These are phyloP conservation scores for Calocybe gangraenosa DNA, from an alignment of 768 basidiomycete genomes.

Conservation along the genomic window DNA sequence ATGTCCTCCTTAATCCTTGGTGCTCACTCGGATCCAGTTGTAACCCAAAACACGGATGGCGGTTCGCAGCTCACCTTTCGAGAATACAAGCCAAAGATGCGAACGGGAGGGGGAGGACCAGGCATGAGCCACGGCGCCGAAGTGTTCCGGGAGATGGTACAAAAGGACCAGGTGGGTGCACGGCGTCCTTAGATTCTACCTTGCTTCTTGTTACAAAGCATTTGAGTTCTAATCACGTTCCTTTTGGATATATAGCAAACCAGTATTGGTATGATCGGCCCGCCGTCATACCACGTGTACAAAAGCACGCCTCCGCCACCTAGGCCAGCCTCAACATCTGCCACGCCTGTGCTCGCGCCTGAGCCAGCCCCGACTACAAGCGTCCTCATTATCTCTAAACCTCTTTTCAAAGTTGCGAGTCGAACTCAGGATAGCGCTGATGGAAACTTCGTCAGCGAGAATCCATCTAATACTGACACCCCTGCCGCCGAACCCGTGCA, in stretches of 20 bases:
- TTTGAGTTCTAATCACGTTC: too few relatives aligned
- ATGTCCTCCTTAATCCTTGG: background rate
- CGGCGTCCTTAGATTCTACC: too few relatives aligned
- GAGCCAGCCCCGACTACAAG: too few relatives aligned
- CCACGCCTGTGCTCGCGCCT: too few relatives aligned
- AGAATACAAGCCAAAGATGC: conserved; percentile 5
- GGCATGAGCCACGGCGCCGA: conserved; percentile 16
- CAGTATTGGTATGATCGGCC: conserved; percentile 9
- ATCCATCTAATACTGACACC: too few relatives aligned
- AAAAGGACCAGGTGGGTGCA: conserved; percentile 6
- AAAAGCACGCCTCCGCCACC: background rate
- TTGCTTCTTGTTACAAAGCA: too few relatives aligned
- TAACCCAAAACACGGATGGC: background rate
- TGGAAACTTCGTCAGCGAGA: too few relatives aligned
- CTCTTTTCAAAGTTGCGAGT: too few relatives aligned
- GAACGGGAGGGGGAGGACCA: conserved; percentile 13
- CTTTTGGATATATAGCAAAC: conserved; percentile 2
- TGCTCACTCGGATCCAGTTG: background rate
- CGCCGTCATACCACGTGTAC: conserved; percentile 11
- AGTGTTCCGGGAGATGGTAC: conserved; percentile 15
- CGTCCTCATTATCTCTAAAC: too few relatives aligned
- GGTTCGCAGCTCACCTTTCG: background rate
- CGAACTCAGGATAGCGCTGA: too few relatives aligned
- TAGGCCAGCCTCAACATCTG: too few relatives aligned
- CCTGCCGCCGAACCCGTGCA: too few relatives aligned